Evolutionary conservation across 148 eudicot species (phyloP), one percentile per base, ranked within the genome.

Genomic region (Rhododendron williamsianum): DNA sequence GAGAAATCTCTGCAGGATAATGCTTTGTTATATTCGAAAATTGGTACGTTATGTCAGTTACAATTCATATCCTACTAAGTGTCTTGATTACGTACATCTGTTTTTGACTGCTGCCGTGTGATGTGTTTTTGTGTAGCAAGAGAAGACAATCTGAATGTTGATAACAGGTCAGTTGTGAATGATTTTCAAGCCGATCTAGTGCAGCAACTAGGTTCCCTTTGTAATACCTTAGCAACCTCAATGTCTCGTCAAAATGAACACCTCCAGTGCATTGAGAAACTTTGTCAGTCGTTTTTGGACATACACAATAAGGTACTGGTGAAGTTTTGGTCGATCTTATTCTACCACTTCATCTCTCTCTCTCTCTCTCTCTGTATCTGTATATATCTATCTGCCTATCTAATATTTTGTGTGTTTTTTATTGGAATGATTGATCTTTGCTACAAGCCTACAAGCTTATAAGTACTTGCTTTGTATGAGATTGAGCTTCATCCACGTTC

Each of bases 1-100:
- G 98, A 96, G 87, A 96, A 92, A 89, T 89, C 98, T 78, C 93
- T 92, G 72, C 87, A 93, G 85, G 93, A 96, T 84, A 95, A 92
- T 90, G 92, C 92, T 60, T 88, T 92, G 7, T 82, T 95, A 54
- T 90, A 87, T 86, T 85, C 84, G 60, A 96, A 94, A 88, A 93
- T 96, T 54, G 96, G 98, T 94, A 89, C 3, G 84, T 16, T 72
- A 13, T 87, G 76, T 41, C 23, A 11, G 80, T 52, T 63, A 43
- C n/a, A 19, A 67, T 10, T n/a, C 35, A 18, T 71, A 71, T 12
- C 76, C 76, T 30, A 13, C 6, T 71, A 30, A 9, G 33, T 30
- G 35, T 38, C 16, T 73, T 71, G 21, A 46, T 9, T 78, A 0
- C 51, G 36, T 35, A 49, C 52, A 46, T 71, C 18, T 46, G 33